Conservation (phyloP, 345 rosid species). For the Ricinus communis region DNA sequence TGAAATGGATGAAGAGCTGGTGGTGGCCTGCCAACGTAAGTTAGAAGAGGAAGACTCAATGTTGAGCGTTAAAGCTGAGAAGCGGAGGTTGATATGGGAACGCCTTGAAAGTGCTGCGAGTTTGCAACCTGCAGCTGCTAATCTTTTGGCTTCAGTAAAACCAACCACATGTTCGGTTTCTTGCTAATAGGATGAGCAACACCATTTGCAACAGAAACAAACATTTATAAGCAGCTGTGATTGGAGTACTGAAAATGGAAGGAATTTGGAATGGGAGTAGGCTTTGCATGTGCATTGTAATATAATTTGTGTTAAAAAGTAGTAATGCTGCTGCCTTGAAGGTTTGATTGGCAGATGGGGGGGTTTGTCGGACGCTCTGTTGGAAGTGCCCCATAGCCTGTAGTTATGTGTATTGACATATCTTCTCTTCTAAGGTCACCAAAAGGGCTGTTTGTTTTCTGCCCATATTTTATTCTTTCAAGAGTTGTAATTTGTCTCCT, state of each 20-base stretch:
- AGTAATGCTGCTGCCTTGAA: slow-evolving; percentile 26
- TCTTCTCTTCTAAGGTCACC: slow-evolving; percentile 21
- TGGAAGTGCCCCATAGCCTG: slow-evolving; percentile 22
- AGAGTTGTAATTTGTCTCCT: slow-evolving; percentile 18
- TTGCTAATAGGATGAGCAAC: slow-evolving; percentile 40
- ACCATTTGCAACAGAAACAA: background rate
- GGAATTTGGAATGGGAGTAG: slow-evolving; percentile 21
- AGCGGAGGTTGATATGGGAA: slow-evolving; percentile 61
- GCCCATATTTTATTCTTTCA: slow-evolving; percentile 19
- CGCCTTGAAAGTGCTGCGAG: slow-evolving; percentile 56
- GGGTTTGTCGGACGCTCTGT: slow-evolving; percentile 14
- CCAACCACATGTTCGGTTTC: slow-evolving; percentile 43
- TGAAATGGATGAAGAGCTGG: slow-evolving; percentile 72
- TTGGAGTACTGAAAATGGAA: slow-evolving; percentile 17
- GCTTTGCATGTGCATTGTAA: slow-evolving; percentile 29
- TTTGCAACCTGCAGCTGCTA: slow-evolving; percentile 30
- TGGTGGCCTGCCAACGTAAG: slow-evolving; percentile 47
- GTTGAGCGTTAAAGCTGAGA: slow-evolving; percentile 46
- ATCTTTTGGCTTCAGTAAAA: slow-evolving; percentile 35
- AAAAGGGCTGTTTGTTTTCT: slow-evolving; percentile 21
- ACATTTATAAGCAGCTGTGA: slow-evolving; percentile 7
- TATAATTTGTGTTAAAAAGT: slow-evolving; percentile 12
- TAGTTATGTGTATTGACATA: slow-evolving; percentile 27
- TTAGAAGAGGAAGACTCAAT: slow-evolving; percentile 53
- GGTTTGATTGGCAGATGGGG: slow-evolving; percentile 23